Conservation (phyloP, 2,329 filamentous ascomycete genomes). For the Nemania sp. region DNA sequence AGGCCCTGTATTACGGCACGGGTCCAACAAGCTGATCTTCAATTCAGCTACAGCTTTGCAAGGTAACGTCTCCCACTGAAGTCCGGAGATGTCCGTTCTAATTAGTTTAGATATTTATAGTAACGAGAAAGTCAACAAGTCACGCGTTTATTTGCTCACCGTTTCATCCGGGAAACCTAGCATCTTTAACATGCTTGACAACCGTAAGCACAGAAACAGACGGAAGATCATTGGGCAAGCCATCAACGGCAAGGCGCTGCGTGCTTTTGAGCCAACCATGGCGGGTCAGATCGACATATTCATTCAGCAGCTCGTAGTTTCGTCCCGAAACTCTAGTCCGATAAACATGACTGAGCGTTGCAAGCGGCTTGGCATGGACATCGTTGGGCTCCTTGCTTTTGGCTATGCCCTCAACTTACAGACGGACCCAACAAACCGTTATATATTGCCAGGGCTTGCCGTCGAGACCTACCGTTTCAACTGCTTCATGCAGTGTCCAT, state of each 20-base stretch:
- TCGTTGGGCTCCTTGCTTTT: constrained; percentile 38
- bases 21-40: constrained; percentile 31
- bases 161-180: background rate
- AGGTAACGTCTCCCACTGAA: constrained; percentile 10
- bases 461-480: constrained; percentile 32
- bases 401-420: constrained; percentile 39
- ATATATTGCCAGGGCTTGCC: constrained; percentile 21
- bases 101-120: constrained; percentile 33
- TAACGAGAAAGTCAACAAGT: constrained; percentile 33
- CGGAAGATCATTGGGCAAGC: constrained; percentile 25
- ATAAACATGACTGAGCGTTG: constrained; percentile 36
- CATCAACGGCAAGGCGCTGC: constrained; percentile 36
- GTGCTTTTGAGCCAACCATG: constrained; percentile 43
- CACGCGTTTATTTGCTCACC: constrained; percentile 23
- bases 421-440: constrained; percentile 29
- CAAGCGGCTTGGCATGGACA: constrained; percentile 33
- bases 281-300: constrained; percentile 38
- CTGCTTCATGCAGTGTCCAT: constrained; percentile 37
- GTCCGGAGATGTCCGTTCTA: background rate
- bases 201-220: constrained; percentile 18
- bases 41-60: constrained; percentile 27
- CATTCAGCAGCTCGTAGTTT: background rate
- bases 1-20: constrained; percentile 32
- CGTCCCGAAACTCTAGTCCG: background rate
- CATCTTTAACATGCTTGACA: constrained; percentile 35